Conservation (phyloP, 169 alveolate species). For the Eimeria falciformis region DNA sequence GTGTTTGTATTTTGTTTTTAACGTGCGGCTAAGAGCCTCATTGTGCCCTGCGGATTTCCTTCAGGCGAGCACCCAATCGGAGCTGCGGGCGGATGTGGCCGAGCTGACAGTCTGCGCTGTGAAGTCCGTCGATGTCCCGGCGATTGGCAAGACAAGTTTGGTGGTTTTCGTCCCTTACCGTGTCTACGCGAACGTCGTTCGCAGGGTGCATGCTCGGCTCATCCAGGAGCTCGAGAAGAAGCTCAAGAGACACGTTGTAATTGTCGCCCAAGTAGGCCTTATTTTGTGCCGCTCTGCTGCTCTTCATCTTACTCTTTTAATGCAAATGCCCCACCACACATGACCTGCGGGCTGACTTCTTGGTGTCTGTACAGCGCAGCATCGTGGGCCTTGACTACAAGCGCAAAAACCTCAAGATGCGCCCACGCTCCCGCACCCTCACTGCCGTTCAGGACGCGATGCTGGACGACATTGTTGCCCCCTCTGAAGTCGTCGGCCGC, state of each 20-base stretch:
- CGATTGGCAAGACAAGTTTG: conserved; percentile 86
- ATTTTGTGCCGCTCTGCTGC: neutral
- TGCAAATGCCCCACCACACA: too few relatives aligned
- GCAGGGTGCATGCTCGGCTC: conserved; percentile 92
- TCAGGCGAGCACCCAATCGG: conserved; percentile 67
- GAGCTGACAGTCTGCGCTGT: conserved; percentile 60
- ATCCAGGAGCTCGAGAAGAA: conserved; percentile 95
- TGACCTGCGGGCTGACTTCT: neutral
- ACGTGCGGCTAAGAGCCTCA: too few relatives aligned
- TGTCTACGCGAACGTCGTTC: conserved; percentile 87
- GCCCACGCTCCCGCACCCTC: conserved; percentile 97
- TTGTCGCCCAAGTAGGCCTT: conserved; percentile 86
- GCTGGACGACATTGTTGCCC: conserved; percentile 96
- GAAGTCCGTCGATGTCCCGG: conserved; percentile 67
- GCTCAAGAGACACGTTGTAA: conserved; percentile 94
- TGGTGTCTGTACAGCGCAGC: conserved; percentile 81
- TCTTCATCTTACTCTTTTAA: neutral
- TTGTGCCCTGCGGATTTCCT: too few relatives aligned
- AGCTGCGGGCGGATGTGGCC: conserved; percentile 64
- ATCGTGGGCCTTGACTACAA: conserved; percentile 91
- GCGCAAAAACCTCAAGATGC: conserved; percentile 90
- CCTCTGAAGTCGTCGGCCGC: conserved; percentile 95
- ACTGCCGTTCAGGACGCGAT: conserved; percentile 97
- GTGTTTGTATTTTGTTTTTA: too few relatives aligned
- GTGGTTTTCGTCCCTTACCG: conserved; percentile 92